Percentiles rank a stretch among this genome's conserved stretches.
These are phyloP conservation scores for Polygonum maritimum DNA, from an alignment of 148 eudicot species.

Conservation along the genomic window DNA sequence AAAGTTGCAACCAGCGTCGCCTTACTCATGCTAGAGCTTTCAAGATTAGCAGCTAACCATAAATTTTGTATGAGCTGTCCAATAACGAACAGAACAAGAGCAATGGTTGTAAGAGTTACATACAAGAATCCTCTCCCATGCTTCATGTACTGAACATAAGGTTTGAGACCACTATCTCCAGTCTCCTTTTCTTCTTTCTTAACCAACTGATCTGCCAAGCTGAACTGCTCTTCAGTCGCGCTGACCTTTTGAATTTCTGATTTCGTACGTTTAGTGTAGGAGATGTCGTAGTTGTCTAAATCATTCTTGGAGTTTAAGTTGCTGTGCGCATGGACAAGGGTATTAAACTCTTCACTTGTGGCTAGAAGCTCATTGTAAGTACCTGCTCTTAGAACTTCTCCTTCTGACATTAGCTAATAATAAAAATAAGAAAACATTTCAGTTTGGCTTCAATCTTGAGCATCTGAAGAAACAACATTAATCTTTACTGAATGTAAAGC, in stretches of 20 bases:
- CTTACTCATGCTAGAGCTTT: constrained; percentile 17
- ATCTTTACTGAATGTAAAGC: neutral
- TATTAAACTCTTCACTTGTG: constrained; percentile 24
- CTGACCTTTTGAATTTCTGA: constrained; percentile 3
- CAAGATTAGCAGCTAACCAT: constrained; percentile 47
- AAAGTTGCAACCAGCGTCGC: neutral
- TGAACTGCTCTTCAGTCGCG: constrained; percentile 1
- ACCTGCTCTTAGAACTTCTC: constrained; percentile 29
- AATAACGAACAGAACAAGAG: constrained; percentile 20
- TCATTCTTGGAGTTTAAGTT: neutral
- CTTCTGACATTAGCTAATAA: constrained; percentile 36
- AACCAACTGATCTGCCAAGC: constrained; percentile 36
- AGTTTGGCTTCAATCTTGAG: neutral
- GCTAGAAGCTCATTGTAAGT: constrained; percentile 32
- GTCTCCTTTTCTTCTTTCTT: constrained; percentile 49
- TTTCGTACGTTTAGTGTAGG: constrained; percentile 3
- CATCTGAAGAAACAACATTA: neutral
- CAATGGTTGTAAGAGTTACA: constrained; percentile 22
- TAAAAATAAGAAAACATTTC: neutral
- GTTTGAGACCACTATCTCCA: constrained; percentile 49
- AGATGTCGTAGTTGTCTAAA: constrained; percentile 8
- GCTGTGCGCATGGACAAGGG: constrained; percentile 35
- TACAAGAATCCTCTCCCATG: constrained; percentile 38
- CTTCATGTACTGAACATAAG: constrained; percentile 43
- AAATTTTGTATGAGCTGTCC: constrained; percentile 44